Evolutionary conservation across 1,284 basidiomycete species (phyloP).

Genomic region (Athelia sp.): DNA sequence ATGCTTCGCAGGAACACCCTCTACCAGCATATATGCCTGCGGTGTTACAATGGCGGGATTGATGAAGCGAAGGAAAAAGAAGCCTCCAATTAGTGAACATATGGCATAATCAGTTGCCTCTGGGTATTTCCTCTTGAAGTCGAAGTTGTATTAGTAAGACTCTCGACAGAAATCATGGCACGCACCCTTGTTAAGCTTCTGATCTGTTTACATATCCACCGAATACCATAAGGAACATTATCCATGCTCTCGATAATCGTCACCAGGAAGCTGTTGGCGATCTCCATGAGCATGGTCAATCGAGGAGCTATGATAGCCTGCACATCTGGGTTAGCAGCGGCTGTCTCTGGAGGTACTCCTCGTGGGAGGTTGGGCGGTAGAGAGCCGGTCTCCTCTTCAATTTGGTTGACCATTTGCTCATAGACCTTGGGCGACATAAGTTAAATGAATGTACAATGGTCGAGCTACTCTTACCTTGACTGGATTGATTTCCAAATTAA

Average conservation of each 20-base stretch:
- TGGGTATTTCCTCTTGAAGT: constrained; percentile 87
- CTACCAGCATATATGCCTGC: constrained; percentile 99
- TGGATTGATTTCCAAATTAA: constrained; percentile 98
- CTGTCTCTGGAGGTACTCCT: constrained; percentile 91
- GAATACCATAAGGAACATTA: constrained; percentile 95
- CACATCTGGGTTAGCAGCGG: constrained; percentile 89
- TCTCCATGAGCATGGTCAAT: constrained; percentile 97
- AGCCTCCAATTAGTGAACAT: constrained; percentile 97
- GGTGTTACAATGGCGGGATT: constrained; percentile 99
- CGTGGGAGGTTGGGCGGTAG: constrained; percentile 88
- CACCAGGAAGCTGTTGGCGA: constrained; percentile 93
- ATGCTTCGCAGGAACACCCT: constrained; percentile 95
- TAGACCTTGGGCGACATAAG: constrained; percentile 61
- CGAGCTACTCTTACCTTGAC: constrained; percentile 68
- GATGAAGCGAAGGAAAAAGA: constrained; percentile 99
- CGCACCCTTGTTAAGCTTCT: constrained; percentile 87
- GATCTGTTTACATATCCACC: constrained; percentile 99
- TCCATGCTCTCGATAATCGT: constrained; percentile 99
- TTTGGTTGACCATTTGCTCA: constrained; percentile 98
- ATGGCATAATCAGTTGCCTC: constrained; percentile 97
- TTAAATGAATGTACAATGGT: not conserved
- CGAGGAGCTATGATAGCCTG: constrained; percentile 96
- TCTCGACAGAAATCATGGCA: constrained; percentile 11
- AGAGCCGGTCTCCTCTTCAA: constrained; percentile 92
- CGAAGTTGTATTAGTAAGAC: constrained; percentile 6